Evolutionary conservation across 805 yeast species (phyloP).

Genomic region (Barnettozyma pratensis): DNA sequence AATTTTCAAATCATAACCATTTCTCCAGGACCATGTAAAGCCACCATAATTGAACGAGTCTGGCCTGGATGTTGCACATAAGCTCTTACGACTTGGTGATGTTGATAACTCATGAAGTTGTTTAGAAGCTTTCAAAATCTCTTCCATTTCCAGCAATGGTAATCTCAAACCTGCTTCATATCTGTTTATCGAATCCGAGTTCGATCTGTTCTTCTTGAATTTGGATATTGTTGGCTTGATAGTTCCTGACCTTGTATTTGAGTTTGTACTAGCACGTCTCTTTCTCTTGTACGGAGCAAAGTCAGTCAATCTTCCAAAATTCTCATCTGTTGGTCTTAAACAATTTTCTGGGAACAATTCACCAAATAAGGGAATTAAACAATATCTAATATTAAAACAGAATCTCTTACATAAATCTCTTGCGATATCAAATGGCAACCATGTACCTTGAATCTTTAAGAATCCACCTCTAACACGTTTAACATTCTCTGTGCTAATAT

Average conservation of each 20-base stretch:
- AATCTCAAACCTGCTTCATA: not conserved
- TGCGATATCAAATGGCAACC: conserved; percentile 76
- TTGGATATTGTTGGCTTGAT: not conserved
- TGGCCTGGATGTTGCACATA: not conserved
- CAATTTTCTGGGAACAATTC: conserved; percentile 43
- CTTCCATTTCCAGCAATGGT: conserved; percentile 22
- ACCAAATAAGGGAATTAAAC: conserved; percentile 80
- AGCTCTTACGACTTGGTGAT: not conserved
- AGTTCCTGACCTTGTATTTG: not conserved
- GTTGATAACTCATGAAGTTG: conserved; percentile 23
- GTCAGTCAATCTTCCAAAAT: conserved; percentile 22
- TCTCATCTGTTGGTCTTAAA: conserved; percentile 18
- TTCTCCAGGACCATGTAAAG: conserved; percentile 23
- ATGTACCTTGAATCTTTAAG: conserved; percentile 89
- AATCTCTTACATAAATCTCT: conserved; percentile 63
- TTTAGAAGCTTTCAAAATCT: conserved; percentile 25
- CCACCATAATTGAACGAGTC: conserved; percentile 25
- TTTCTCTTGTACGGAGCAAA: conserved; percentile 3
- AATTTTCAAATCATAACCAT: conserved; percentile 18
- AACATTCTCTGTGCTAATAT: conserved; percentile 20
- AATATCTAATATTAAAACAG: conserved; percentile 71
- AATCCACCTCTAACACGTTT: conserved; percentile 86
- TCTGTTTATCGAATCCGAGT: conserved; percentile 15
- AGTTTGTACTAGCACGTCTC: conserved; percentile 9
- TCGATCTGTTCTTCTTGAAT: conserved; percentile 16